Evolutionary conservation across 345 rosid genomes (phyloP).

Genomic region (Eucalyptus paniculata): DNA sequence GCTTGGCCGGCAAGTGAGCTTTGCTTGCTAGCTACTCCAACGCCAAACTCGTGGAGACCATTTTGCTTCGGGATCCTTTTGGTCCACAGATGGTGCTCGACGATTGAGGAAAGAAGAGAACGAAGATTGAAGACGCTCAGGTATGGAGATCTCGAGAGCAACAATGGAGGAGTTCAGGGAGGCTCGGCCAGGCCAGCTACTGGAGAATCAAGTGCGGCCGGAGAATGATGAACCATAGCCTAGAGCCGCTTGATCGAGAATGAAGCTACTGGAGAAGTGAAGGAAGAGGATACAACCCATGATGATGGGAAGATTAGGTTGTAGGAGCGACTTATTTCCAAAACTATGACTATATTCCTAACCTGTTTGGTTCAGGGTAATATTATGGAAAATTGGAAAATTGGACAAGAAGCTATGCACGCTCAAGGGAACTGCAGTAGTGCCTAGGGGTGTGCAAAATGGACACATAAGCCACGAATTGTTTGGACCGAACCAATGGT

Average conservation of each 20-base stretch:
- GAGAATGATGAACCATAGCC: not conserved
- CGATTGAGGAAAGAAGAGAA: not conserved
- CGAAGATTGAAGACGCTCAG: not conserved
- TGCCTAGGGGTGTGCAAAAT: too few relatives aligned
- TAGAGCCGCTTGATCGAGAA: too few relatives aligned
- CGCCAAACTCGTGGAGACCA: not conserved
- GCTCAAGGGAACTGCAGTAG: rapidly evolving
- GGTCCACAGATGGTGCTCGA: not conserved
- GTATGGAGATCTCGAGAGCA: not conserved
- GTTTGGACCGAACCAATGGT: rapidly evolving
- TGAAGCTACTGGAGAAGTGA: too few relatives aligned
- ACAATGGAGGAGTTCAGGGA: not conserved
- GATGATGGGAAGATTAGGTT: too few relatives aligned
- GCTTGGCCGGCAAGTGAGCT: not conserved
- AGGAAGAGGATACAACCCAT: too few relatives aligned
- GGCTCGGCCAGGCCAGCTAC: not conserved
- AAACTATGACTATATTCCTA: not conserved
- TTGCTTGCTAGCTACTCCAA: not conserved
- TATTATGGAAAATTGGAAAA: not conserved
- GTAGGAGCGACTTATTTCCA: not conserved
- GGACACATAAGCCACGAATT: rapidly evolving
- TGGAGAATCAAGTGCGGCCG: not conserved
- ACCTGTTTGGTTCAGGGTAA: not conserved
- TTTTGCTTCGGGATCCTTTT: not conserved
- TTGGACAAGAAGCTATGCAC: not conserved